These are phyloP conservation scores for Yamadazyma kanchanaburiensis DNA, from an alignment of 1,139 yeast genomes.

Conservation along the genomic window DNA sequence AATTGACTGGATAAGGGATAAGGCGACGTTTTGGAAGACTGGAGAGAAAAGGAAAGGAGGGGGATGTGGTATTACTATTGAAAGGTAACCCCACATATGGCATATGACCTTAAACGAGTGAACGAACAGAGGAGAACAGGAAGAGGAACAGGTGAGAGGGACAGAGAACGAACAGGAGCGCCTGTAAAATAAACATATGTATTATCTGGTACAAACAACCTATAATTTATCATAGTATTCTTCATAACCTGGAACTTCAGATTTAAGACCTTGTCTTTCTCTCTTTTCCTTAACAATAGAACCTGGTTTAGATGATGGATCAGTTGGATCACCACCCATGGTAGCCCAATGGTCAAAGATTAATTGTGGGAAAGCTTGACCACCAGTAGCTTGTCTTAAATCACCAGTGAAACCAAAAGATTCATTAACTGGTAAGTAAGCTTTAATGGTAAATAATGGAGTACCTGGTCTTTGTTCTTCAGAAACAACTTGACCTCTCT, in stretches of 20 bases:
- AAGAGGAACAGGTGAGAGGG: too few relatives aligned
- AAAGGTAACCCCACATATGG: too few relatives aligned
- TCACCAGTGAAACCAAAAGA: constrained; percentile 99
- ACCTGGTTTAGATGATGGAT: constrained; percentile 94
- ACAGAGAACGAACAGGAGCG: too few relatives aligned
- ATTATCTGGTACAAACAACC: constrained; percentile 24
- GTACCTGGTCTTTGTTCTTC: constrained; percentile 99
- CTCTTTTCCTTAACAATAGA: constrained; percentile 84
- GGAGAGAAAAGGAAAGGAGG: too few relatives aligned
- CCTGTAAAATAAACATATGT: constrained; percentile 7
- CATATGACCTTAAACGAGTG: too few relatives aligned
- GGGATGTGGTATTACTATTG: too few relatives aligned
- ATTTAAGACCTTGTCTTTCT: constrained; percentile 97
- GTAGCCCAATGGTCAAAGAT: constrained; percentile 98
- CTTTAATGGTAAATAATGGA: constrained; percentile 98
- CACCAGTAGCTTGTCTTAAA: constrained; percentile 99
- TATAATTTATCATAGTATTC: constrained; percentile 99
- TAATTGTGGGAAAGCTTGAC: constrained; percentile 99
- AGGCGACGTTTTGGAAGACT: too few relatives aligned
- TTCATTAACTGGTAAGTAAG: constrained; percentile 99
- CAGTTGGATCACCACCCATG: constrained; percentile 89
- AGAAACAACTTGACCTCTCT: constrained; percentile 99
- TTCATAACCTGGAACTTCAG: constrained; percentile 97
- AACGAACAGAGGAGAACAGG: too few relatives aligned
- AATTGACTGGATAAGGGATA: too few relatives aligned